Base-by-base conservation (phyloP, 768 basidiomycete genomes). In the Phlebiopsis flavidoalba region DNA sequence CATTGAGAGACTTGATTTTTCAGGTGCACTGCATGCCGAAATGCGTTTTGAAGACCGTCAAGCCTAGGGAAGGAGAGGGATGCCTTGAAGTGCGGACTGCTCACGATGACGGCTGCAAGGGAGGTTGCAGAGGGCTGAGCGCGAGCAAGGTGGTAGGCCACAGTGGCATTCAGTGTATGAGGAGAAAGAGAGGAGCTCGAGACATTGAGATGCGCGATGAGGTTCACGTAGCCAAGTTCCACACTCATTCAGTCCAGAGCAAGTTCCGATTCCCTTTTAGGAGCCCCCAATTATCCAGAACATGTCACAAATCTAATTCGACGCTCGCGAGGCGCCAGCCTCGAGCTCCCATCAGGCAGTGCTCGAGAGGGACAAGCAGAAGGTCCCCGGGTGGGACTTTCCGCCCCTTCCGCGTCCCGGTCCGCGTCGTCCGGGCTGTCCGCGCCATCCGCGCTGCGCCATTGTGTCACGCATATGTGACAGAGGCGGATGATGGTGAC, bases 21-120 rank as follows among this genome's bases (percentile, higher is more conserved):
- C 24, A 84, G 66, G 66, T 86, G 85, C 3, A 79, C 69, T 4
- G 85, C 83, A 74, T 87, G 83, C 31, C 85, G 78, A 67, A 86
- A 86, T 17, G 84, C 82, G 7, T 76, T 79, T 6, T 77, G 69
- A 8, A 88, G 76, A 0, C 80, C 73, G 54, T 81, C 74, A 4
- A 87, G 75, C 62, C 79, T 81, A 10, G 74, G 67, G 61, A 80
- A 69, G 15, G 79, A 75, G 17, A 49, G 11, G 54, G 81, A 73
- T 0, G 79, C 78, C 19, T 76, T 74, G 69, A 83, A 87, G 57
- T 82, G 77, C 3, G 83, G 80, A 14, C 84, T 83, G 21, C 80
- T 79, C 57, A 88, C 76, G 5, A 80, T 76, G 17, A 80, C 77
- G 40, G 83, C 86, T 1, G 83, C 76, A 11, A 88, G 76, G 0